Percentiles rank a stretch among this genome's conserved stretches.
Evolutionary conservation across 2,329 filamentous ascomycete species (phyloP).

Genomic region (Endoconidiophora laricicola): DNA sequence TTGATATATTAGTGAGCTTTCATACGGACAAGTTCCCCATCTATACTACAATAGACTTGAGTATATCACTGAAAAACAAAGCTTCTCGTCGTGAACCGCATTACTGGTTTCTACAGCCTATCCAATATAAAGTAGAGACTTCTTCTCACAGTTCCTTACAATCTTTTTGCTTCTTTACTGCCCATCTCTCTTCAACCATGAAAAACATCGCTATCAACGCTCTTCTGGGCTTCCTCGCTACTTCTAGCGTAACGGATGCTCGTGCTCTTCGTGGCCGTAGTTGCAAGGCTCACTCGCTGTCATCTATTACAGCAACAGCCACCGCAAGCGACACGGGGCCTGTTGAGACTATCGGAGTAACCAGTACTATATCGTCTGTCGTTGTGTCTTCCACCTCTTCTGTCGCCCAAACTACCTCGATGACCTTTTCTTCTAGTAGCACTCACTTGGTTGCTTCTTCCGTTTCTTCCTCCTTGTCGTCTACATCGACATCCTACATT

Average conservation of each 20-base stretch:
- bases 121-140: slow-evolving; percentile 1
- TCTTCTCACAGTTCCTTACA: background rate
- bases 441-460: background rate
- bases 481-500: background rate
- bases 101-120: background rate
- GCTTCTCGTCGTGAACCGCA: background rate
- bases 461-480: background rate
- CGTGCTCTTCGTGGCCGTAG: background rate
- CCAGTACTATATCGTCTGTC: background rate
- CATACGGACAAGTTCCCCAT: slow-evolving; percentile 1
- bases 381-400: background rate
- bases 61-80: background rate
- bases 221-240: slow-evolving; percentile 5
- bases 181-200: slow-evolving; percentile 1
- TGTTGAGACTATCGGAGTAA: background rate
- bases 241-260: slow-evolving; percentile 3
- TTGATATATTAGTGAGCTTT: background rate
- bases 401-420: background rate
- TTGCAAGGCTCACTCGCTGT: slow-evolving; percentile 6
- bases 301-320: background rate
- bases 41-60: background rate
- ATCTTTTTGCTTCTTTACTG: background rate
- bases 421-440: background rate
- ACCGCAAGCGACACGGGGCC: background rate
- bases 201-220: slow-evolving; percentile 9